Evolutionary conservation across 164 flowering plant species (phyloP).

Genomic region (Berberis thunbergii): DNA sequence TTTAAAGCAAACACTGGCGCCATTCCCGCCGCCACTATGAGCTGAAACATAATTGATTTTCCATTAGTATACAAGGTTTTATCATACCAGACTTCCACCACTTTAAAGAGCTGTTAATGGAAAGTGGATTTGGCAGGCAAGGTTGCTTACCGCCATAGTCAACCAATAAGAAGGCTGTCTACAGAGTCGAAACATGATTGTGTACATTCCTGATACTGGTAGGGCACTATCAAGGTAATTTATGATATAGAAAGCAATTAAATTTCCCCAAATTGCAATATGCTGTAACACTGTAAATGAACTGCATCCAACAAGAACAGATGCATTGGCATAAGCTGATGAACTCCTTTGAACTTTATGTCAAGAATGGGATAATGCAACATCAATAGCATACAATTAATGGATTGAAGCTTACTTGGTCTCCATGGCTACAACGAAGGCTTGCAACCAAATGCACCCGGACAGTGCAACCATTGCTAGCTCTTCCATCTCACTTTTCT

Average conservation of each 20-base stretch:
- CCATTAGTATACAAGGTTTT: constrained; percentile 4
- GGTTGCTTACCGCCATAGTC: constrained; percentile 70
- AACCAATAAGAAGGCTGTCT: constrained; percentile 87
- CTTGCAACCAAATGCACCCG: constrained; percentile 99
- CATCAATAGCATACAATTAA: neutral
- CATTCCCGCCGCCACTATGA: constrained; percentile 78
- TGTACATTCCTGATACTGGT: constrained; percentile 90
- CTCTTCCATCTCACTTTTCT: constrained; percentile 93
- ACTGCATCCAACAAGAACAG: constrained; percentile 34
- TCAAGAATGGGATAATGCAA: neutral
- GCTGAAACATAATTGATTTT: constrained; percentile 37
- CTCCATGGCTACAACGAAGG: constrained; percentile 85
- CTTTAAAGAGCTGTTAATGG: neutral
- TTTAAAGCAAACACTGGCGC: constrained; percentile 83
- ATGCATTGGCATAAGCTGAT: neutral
- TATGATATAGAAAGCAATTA: constrained; percentile 70
- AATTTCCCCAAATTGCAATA: constrained; percentile 95
- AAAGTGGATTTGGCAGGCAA: neutral
- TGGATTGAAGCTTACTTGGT: constrained; percentile 58
- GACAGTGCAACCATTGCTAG: constrained; percentile 96
- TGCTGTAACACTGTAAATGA: constrained; percentile 88
- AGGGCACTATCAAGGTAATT: constrained; percentile 73
- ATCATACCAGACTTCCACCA: neutral
- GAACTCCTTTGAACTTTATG: neutral
- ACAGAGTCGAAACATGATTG: constrained; percentile 90